phyloP scores from a whole-genome alignment of 2,329 filamentous ascomycete genomes.

The Sarocladium brachiariae region DNA sequence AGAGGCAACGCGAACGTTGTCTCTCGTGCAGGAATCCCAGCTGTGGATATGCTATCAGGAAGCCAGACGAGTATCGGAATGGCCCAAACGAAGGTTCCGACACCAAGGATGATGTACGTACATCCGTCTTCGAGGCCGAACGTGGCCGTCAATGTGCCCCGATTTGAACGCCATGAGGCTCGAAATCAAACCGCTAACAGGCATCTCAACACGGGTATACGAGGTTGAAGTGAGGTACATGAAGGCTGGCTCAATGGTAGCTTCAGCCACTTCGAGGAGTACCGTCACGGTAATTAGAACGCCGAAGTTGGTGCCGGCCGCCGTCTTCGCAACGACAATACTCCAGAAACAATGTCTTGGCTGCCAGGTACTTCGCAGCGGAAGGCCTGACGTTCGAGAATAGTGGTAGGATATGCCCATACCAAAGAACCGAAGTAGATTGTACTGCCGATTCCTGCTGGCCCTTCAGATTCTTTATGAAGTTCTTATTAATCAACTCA shows the following conservation, averaged over 20 bases:
- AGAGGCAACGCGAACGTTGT: conserved; percentile 41
- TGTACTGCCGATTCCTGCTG: conserved; percentile 47
- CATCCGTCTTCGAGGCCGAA: conserved; percentile 51
- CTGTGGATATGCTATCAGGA: conserved; percentile 46
- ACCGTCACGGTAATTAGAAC: conserved; percentile 45
- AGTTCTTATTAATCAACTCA: no score
- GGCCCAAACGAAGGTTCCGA: conserved; percentile 43
- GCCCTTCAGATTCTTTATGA: conserved; percentile 16
- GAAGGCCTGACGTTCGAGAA: conserved; percentile 41
- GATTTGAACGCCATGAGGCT: conserved; percentile 48
- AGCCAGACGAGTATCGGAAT: conserved; percentile 40
- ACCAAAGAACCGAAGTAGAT: conserved; percentile 40
- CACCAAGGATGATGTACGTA: conserved; percentile 50
- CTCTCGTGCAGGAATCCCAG: conserved; percentile 49
- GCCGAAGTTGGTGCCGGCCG: conserved; percentile 39
- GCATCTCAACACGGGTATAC: conserved; percentile 52
- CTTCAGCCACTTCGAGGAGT: conserved; percentile 48
- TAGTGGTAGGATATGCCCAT: conserved; percentile 42
- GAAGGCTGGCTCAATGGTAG: conserved; percentile 46
- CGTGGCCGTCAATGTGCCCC: conserved; percentile 40
- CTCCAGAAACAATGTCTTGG: conserved; percentile 47
- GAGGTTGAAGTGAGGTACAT: conserved; percentile 50
- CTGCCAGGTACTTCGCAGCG: conserved; percentile 38
- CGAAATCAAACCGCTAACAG: conserved; percentile 40
- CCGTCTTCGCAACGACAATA: conserved; percentile 35